Conservation (phyloP, 768 basidiomycete species). For the Lactifluus subvellereus region DNA sequence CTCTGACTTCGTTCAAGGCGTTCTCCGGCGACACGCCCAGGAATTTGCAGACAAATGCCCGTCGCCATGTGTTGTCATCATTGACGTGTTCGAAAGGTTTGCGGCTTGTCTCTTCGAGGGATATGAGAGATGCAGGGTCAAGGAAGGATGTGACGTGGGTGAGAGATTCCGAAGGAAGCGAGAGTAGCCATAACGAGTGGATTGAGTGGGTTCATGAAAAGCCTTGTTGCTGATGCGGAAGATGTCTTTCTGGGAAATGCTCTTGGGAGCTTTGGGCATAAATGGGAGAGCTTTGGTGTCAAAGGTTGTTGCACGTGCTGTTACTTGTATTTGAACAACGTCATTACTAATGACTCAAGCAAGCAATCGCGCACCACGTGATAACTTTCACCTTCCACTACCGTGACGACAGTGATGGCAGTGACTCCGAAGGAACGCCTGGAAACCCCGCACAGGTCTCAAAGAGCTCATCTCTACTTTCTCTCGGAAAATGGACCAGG, state of each 20-base stretch:
- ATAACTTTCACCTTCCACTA: too few species aligned
- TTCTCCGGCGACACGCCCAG: constrained; percentile 61
- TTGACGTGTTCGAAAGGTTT: constrained; percentile 58
- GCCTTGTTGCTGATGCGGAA: constrained; percentile 31
- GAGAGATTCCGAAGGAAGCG: constrained; percentile 67
- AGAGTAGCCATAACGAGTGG: constrained; percentile 33
- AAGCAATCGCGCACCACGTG: too few species aligned
- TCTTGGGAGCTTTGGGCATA: constrained; percentile 60
- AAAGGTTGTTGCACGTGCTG: constrained; percentile 10
- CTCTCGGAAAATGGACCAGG: constrained; percentile 18
- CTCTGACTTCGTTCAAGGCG: constrained; percentile 39
- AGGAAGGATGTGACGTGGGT: constrained; percentile 71
- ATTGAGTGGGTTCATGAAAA: constrained; percentile 26
- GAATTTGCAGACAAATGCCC: constrained; percentile 65
- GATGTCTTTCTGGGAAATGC: constrained; percentile 37
- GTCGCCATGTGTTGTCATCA: constrained; percentile 74
- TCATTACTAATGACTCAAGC: too few species aligned
- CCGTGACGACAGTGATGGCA: constrained; percentile 34
- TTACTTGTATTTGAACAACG: too few species aligned
- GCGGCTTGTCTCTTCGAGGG: constrained; percentile 49
- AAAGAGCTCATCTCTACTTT: constrained; percentile 17
- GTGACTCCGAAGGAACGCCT: constrained; percentile 16
- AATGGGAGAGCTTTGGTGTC: constrained; percentile 29
- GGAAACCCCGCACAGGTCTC: constrained; percentile 1
- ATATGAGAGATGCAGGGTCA: constrained; percentile 53